phyloP scores from a whole-genome alignment of 352 stramenopile genomes.

The Globisporangium ultimum region DNA sequence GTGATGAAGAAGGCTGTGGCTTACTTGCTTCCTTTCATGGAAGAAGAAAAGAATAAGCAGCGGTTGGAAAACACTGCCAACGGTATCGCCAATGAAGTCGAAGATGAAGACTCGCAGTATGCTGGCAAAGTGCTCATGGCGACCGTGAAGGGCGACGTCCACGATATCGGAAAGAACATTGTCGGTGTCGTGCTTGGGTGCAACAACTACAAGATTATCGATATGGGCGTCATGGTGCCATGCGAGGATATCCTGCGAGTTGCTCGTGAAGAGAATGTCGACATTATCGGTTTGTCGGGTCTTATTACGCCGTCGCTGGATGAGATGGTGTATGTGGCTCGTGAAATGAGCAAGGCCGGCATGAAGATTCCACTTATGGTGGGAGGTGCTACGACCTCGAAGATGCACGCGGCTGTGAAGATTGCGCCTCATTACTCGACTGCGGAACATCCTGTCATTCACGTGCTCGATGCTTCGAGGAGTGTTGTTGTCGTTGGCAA shows the following conservation, averaged over 20 bases:
- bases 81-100: slow-evolving; percentile 82
- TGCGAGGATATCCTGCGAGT: slow-evolving; percentile 83
- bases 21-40: slow-evolving; percentile 98
- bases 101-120: slow-evolving; percentile 82
- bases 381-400: slow-evolving; percentile 95
- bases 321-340: slow-evolving; percentile 97
- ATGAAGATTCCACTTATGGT: slow-evolving; percentile 96
- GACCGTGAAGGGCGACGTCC: slow-evolving; percentile 98
- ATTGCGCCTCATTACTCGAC: slow-evolving; percentile 96
- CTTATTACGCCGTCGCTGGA: slow-evolving; percentile 98
- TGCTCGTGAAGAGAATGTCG: slow-evolving; percentile 83
- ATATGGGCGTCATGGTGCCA: slow-evolving; percentile 97
- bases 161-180: slow-evolving; percentile 99
- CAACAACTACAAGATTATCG: slow-evolving; percentile 98
- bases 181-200: slow-evolving; percentile 97
- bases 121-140: slow-evolving; percentile 95
- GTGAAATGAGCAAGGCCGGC: slow-evolving; percentile 92
- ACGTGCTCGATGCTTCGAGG: slow-evolving; percentile 96
- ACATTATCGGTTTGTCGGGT: slow-evolving; percentile 96
- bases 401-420: slow-evolving; percentile 99
- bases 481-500: slow-evolving; percentile 94
- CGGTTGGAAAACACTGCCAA: slow-evolving; percentile 64
- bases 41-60: slow-evolving; percentile 93
- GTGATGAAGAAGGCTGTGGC: slow-evolving; percentile 99
- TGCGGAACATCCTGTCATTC: slow-evolving; percentile 94